Percentiles rank a stretch among this genome's conserved stretches.
Evolutionary conservation across 2,329 filamentous ascomycete genomes (phyloP).

Genomic region (Claviceps sp.): DNA sequence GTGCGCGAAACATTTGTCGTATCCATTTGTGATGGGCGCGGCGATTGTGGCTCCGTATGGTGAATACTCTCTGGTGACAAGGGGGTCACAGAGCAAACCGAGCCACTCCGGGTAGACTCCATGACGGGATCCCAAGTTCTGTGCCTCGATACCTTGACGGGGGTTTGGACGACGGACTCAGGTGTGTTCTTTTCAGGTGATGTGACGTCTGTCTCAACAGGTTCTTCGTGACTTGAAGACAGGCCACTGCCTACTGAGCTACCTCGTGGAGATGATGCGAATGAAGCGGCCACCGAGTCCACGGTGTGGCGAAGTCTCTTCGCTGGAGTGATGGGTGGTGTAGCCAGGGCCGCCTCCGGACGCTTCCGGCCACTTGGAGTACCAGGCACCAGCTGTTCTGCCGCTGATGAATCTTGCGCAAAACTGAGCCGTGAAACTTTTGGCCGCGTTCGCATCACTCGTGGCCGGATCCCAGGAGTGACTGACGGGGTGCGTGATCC

Average conservation of each 20-base stretch:
- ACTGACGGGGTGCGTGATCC: constrained; percentile 44
- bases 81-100: constrained; percentile 9
- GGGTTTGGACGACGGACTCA: constrained; percentile 21
- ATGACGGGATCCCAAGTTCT: constrained; percentile 6
- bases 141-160: constrained; percentile 8
- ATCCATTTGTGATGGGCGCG: constrained; percentile 9
- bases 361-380: constrained; percentile 23
- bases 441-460: constrained; percentile 27
- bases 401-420: constrained; percentile 20
- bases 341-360: constrained; percentile 30
- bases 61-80: constrained; percentile 20
- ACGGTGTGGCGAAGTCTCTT: constrained; percentile 31
- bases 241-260: constrained; percentile 21
- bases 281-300: constrained; percentile 12
- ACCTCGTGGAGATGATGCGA: constrained; percentile 20
- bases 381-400: constrained; percentile 16
- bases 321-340: constrained; percentile 41
- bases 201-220: constrained; percentile 30
- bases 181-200: constrained; percentile 36
- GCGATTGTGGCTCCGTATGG: constrained; percentile 11
- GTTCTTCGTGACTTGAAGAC: constrained; percentile 16
- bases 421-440: constrained; percentile 21
- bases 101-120: constrained; percentile 4
- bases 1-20: neutral
- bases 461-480: constrained; percentile 41